Evolutionary conservation across 2,329 filamentous ascomycete genomes (phyloP), one percentile per base, ranked within the genome.

Genomic region (Cyphellophora attinorum): DNA sequence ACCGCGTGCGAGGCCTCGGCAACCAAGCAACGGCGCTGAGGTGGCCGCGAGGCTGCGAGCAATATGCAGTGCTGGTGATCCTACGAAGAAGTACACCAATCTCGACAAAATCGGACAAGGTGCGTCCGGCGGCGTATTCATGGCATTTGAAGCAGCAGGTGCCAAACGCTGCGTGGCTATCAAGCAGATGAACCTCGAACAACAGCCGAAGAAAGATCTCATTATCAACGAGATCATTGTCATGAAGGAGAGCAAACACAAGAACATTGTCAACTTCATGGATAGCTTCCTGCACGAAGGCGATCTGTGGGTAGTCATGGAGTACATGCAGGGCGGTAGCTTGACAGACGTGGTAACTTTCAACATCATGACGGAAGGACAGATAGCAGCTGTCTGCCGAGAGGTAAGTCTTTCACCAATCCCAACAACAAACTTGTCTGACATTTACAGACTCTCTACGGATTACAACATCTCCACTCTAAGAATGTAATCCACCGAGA

Each of bases 201-300:
- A 96, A 61, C 91, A 98, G 53, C 91, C 91, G 2, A 96, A 96
- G 73, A 98, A 98, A 61, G 91, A 98, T 51, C 68, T 96, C 31
- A 98, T 98, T 53, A 95, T 98, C 62, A 98, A 98, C 59, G 91
- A 98, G 57, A 98, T 98, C 48, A 64, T 98, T 39, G 91, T 98
- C 39, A 98, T 98, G 91, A 94, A 93, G 65, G 91, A 96, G 53
- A 95, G 88, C 68, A 91, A 85, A 39, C 91, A 98, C 57, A 89
- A 86, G 52, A 96, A 96, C 57, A 93, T 98, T 61, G 91, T 98
- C 62, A 98, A 98, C 60, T 98, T 96, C 60, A 89, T 96, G 64
- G 91, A 96, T 65, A 95, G 88, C 57, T 96, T 88, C 58, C 69
- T 98, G 8, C 81, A 88, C 38, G 74, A 76, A 10, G 84, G 89